Evolutionary conservation across 2,329 filamentous ascomycete genomes (phyloP).

Genomic region (Aureobasidium sp.): DNA sequence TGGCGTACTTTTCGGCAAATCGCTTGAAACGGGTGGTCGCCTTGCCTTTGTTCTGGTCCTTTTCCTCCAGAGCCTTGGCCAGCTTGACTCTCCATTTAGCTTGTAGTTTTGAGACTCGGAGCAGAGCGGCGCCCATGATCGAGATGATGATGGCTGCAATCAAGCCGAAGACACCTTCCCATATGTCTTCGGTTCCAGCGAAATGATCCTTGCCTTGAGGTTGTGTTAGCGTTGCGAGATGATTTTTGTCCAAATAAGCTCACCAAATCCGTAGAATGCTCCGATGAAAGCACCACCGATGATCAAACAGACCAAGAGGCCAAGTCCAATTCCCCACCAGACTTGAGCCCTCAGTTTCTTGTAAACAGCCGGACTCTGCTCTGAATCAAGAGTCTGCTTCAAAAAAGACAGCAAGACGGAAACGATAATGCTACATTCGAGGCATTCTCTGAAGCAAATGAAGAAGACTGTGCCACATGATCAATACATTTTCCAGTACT

Average conservation of each 20-base stretch:
- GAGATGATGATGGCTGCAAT: slow-evolving; percentile 73
- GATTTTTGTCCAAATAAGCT: not conserved
- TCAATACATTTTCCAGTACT: not conserved
- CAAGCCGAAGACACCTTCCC: slow-evolving; percentile 71
- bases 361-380: slow-evolving; percentile 52
- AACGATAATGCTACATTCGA: slow-evolving; percentile 78
- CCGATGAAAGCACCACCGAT: slow-evolving; percentile 62
- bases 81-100: slow-evolving; percentile 85
- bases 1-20: slow-evolving; percentile 68
- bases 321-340: slow-evolving; percentile 57
- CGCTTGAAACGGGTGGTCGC: slow-evolving; percentile 45
- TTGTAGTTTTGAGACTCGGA: slow-evolving; percentile 74
- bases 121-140: slow-evolving; percentile 67
- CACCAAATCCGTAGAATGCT: slow-evolving; percentile 60
- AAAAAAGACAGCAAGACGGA: slow-evolving; percentile 80
- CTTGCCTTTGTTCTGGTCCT: slow-evolving; percentile 31
- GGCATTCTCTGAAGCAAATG: slow-evolving; percentile 76
- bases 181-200: slow-evolving; percentile 61
- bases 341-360: slow-evolving; percentile 62
- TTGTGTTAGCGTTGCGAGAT: not conserved
- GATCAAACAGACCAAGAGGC: slow-evolving; percentile 55
- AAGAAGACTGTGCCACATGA: slow-evolving; percentile 59
- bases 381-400: slow-evolving; percentile 66
- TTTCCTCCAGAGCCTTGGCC: slow-evolving; percentile 55
- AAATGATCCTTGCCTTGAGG: slow-evolving; percentile 47